These are phyloP conservation scores for Hygrophorus russula DNA, from an alignment of 768 basidiomycete species.

Conservation along the genomic window DNA sequence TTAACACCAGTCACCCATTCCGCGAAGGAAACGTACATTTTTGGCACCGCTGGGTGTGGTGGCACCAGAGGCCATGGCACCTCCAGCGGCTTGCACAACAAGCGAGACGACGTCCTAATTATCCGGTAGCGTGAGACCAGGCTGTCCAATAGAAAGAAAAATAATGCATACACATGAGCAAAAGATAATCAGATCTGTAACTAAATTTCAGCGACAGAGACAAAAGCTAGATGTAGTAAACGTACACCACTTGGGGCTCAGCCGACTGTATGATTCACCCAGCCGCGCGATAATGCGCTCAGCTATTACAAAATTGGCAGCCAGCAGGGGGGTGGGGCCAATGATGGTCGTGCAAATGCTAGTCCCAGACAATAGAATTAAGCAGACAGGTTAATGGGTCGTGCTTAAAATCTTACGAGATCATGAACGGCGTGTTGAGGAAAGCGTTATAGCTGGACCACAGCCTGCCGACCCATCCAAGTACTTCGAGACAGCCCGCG, in stretches of 20 bases:
- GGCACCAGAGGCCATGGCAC: conserved; percentile 35
- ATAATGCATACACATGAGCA: conserved; percentile 19
- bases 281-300: conserved; percentile 31
- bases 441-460: conserved; percentile 31
- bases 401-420: conserved; percentile 23
- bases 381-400: not conserved
- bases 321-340: conserved; percentile 44
- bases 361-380: not conserved
- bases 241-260: conserved; percentile 30
- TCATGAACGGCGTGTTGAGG: conserved; percentile 18
- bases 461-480: conserved; percentile 44
- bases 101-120: conserved; percentile 44
- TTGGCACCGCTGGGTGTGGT: conserved; percentile 8
- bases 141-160: not conserved
- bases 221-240: not conserved
- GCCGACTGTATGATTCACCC: conserved; percentile 37
- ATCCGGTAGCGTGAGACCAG: not conserved
- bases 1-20: not conserved
- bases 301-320: conserved; percentile 44
- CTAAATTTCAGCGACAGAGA: not conserved
- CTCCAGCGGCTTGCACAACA: conserved; percentile 53
- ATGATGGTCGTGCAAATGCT: conserved; percentile 34
- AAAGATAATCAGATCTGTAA: conserved; percentile 28
- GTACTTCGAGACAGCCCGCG: conserved; percentile 34
- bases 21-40: conserved; percentile 2